Conservation (phyloP, 495 filamentous ascomycete species). For the Penicillium simplicissimum region DNA sequence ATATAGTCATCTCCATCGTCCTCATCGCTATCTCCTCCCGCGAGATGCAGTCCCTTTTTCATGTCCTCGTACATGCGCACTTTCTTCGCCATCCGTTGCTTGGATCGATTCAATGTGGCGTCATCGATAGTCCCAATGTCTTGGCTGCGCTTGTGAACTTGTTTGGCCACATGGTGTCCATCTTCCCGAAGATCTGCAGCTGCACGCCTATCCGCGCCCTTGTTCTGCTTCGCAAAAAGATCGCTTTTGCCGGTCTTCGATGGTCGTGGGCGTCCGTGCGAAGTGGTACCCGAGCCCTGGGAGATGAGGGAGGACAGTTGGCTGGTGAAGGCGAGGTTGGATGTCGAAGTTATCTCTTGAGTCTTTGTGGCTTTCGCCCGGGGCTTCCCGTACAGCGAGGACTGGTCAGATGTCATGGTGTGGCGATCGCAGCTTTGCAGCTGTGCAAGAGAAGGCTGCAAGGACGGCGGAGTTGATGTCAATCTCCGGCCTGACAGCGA, state of each 20-base stretch:
- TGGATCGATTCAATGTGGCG: conserved; percentile 58
- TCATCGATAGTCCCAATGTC: conserved; percentile 47
- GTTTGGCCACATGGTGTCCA: conserved; percentile 35
- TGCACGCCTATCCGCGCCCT: conserved; percentile 65
- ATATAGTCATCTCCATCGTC: conserved; percentile 41
- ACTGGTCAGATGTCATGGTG: conserved; percentile 22
- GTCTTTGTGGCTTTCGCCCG: conserved; percentile 51
- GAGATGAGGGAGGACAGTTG: conserved; percentile 74
- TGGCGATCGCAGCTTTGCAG: neutral
- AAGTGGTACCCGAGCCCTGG: conserved; percentile 35
- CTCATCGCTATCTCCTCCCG: conserved; percentile 40
- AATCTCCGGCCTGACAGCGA: neutral
- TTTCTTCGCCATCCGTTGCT: conserved; percentile 83
- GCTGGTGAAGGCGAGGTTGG: conserved; percentile 76
- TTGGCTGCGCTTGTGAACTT: conserved; percentile 38
- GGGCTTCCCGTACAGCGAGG: conserved; percentile 72
- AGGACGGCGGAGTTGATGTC: neutral
- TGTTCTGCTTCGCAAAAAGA: conserved; percentile 72
- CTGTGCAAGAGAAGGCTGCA: neutral
- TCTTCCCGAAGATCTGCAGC: conserved; percentile 49
- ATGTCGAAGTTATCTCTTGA: conserved; percentile 64
- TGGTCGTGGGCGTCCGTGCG: conserved; percentile 62
- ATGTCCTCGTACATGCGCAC: conserved; percentile 79
- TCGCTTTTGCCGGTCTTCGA: conserved; percentile 63
- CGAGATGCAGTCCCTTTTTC: conserved; percentile 66